A percentile compares a stretch with the other conserved stretches of the same genome.
Conservation (phyloP, 2,329 filamentous ascomycete species). For the Colletotrichum aenigma region DNA sequence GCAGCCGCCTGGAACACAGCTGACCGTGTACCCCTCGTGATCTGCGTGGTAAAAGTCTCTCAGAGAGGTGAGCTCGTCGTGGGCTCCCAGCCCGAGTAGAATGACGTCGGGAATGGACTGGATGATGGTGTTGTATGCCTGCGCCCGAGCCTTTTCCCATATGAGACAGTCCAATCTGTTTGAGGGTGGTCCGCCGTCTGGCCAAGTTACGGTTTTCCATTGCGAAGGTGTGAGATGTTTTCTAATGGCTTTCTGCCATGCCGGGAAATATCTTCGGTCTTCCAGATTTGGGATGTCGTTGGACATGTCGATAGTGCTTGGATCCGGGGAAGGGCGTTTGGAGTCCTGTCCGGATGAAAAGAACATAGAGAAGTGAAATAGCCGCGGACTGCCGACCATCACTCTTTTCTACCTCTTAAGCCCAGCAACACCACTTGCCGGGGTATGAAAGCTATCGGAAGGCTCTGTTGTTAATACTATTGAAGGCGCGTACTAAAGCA, state of each 20-base stretch:
- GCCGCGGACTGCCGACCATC: too few species aligned
- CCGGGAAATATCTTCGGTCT: background rate
- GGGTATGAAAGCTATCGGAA: too few species aligned
- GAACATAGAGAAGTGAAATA: too few species aligned
- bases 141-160: background rate
- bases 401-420: too few species aligned
- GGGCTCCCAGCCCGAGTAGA: background rate
- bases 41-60: background rate
- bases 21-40: background rate
- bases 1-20: background rate
- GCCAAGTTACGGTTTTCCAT: background rate
- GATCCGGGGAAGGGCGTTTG: too few species aligned
- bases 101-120: background rate
- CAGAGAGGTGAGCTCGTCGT: background rate
- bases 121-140: background rate
- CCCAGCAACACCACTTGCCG: too few species aligned
- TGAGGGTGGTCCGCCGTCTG: background rate
- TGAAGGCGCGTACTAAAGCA: too few species aligned
- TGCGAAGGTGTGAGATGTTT: accelerated
- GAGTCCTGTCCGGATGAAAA: too few species aligned
- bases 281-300: accelerated
- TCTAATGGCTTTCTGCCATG: background rate
- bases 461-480: too few species aligned
- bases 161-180: accelerated
- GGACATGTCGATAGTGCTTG: background rate